Evolutionary conservation across 2,329 filamentous ascomycete genomes (phyloP).

Genomic region (Fusarium temperatum): DNA sequence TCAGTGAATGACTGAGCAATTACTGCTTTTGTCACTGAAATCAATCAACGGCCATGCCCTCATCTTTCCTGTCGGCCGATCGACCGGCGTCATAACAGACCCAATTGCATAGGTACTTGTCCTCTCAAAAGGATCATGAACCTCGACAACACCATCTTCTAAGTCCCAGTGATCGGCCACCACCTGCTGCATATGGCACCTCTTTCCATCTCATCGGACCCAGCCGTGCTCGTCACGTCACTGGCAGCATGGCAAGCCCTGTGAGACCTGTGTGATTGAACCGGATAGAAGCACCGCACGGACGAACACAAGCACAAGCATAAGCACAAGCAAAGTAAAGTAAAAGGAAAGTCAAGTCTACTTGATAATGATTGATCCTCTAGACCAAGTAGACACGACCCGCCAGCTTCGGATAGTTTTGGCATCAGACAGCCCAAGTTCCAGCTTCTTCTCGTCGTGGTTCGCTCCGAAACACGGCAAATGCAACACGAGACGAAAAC

Average conservation of each 20-base stretch:
- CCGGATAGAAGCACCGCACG: slow-evolving; percentile 1
- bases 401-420: background rate
- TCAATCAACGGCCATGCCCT: background rate
- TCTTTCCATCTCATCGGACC: background rate
- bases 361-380: background rate
- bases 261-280: background rate
- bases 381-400: background rate
- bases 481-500: background rate
- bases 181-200: slow-evolving; percentile 24
- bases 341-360: background rate
- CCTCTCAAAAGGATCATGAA: background rate
- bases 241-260: background rate
- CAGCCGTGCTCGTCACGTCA: background rate
- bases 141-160: slow-evolving; percentile 16
- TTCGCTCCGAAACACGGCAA: background rate
- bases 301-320: background rate
- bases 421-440: background rate
- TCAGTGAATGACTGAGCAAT: background rate
- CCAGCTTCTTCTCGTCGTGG: background rate
- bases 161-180: slow-evolving; percentile 3
- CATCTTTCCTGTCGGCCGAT: slow-evolving; percentile 18
- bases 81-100: slow-evolving; percentile 2
- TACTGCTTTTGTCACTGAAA: background rate
- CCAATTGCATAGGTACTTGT: background rate
- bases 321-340: too few relatives aligned